phyloP scores from a whole-genome alignment of 352 stramenopile genomes.

The Phytophthora crassamura region DNA sequence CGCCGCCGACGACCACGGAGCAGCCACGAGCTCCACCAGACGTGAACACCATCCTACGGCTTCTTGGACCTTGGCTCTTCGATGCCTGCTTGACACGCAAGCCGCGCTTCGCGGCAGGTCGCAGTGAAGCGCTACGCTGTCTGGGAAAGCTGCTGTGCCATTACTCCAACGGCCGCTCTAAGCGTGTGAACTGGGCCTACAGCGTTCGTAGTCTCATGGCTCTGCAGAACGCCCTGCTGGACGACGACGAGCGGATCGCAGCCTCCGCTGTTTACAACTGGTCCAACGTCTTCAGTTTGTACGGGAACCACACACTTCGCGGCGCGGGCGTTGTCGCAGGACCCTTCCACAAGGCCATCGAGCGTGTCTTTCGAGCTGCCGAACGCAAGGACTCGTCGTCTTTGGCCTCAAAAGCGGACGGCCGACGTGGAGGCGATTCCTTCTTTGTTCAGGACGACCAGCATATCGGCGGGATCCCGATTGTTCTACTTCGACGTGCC shows the following conservation, averaged over 20 bases:
- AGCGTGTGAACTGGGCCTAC: slow-evolving; percentile 85
- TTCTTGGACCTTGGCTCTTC: slow-evolving; percentile 88
- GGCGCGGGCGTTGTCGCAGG: slow-evolving; percentile 79
- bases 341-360: slow-evolving; percentile 81
- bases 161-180: slow-evolving; percentile 72
- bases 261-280: slow-evolving; percentile 87
- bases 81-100: slow-evolving; percentile 83
- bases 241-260: slow-evolving; percentile 83
- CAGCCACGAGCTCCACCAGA: slow-evolving; percentile 76
- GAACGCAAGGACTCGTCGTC: slow-evolving; percentile 47
- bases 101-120: slow-evolving; percentile 68
- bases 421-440: slow-evolving; percentile 44
- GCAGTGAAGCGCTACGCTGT: slow-evolving; percentile 79
- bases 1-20: slow-evolving; percentile 18
- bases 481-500: slow-evolving; percentile 75
- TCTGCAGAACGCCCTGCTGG: slow-evolving; percentile 77
- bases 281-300: slow-evolving; percentile 83
- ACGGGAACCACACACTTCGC: slow-evolving; percentile 84
- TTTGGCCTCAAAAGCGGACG: slow-evolving; percentile 46
- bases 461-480: slow-evolving; percentile 73
- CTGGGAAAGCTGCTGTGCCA: slow-evolving; percentile 78
- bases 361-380: slow-evolving; percentile 68
- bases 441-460: slow-evolving; percentile 72
- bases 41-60: slow-evolving; percentile 81
- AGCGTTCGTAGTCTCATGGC: slow-evolving; percentile 86